A percentile compares a stretch with the other conserved stretches of the same genome.
Conservation (phyloP, 2,329 filamentous ascomycete species). For the Ceratocystis harringtonii region DNA sequence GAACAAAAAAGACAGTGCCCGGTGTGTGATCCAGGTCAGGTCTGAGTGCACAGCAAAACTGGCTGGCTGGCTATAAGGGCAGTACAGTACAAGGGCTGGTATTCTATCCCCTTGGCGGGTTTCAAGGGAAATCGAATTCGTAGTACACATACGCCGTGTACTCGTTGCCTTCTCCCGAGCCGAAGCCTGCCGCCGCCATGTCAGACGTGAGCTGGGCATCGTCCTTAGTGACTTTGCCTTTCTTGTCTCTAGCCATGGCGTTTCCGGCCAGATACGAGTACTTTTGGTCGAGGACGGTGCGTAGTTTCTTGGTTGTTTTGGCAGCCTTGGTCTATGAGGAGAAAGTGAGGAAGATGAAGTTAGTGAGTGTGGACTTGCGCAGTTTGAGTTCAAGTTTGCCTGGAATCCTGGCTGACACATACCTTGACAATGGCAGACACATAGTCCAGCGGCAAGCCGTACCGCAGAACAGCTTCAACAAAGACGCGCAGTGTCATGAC, state of each 20-base stretch:
- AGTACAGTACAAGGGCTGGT: not conserved
- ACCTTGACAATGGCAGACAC: conserved; percentile 76
- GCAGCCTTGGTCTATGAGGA: conserved; percentile 30
- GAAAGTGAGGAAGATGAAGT: no score
- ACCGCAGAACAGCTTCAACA: conserved; percentile 93
- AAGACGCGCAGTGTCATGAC: conserved; percentile 83
- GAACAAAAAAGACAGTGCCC: not conserved
- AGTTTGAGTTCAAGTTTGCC: no score
- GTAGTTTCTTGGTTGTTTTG: conserved; percentile 70
- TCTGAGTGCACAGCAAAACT: not conserved
- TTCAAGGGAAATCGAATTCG: conserved; percentile 61
- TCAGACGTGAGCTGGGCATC: conserved; percentile 66
- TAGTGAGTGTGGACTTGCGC: no score
- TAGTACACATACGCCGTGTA: conserved; percentile 98
- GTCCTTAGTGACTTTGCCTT: conserved; percentile 80
- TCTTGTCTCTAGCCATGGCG: conserved; percentile 85
- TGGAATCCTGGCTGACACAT: conserved; percentile 27
- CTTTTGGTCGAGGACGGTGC: conserved; percentile 60
- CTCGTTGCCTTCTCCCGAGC: conserved; percentile 56
- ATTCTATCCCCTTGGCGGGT: not conserved
- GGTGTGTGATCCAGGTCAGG: not conserved
- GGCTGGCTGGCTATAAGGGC: not conserved
- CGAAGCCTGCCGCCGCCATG: conserved; percentile 60
- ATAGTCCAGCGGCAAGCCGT: conserved; percentile 82
- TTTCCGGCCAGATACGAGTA: conserved; percentile 93